These are phyloP conservation scores for Penicillium mononematosum DNA, from an alignment of 495 filamentous ascomycete genomes.

Conservation along the genomic window DNA sequence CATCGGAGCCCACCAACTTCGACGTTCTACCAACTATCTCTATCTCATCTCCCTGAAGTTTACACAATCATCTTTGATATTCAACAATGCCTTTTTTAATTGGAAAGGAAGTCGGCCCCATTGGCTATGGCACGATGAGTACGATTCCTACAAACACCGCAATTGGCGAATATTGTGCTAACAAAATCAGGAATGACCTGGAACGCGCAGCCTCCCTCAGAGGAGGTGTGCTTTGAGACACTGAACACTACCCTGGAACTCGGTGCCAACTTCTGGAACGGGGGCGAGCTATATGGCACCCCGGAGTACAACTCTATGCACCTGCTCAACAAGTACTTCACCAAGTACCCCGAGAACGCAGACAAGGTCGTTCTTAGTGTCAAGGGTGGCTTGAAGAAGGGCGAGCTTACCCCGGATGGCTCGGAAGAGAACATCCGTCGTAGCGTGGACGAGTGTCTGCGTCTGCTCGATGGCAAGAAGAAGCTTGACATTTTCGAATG, in stretches of 20 bases:
- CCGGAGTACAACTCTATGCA: constrained; percentile 63
- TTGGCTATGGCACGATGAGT: constrained; percentile 51
- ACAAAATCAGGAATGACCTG: constrained; percentile 65
- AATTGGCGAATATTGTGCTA: background rate
- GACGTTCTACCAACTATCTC: background rate
- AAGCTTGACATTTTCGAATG: constrained; percentile 79
- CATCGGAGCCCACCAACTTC: background rate
- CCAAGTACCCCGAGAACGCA: constrained; percentile 58
- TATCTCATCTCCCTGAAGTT: background rate
- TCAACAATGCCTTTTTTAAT: constrained; percentile 40
- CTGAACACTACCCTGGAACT: constrained; percentile 63
- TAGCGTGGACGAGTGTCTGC: constrained; percentile 63
- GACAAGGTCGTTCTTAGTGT: constrained; percentile 59
- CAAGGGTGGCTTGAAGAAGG: constrained; percentile 52
- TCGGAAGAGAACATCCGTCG: constrained; percentile 60
- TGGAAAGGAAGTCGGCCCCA: constrained; percentile 47
- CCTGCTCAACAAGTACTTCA: constrained; percentile 59
- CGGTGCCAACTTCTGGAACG: constrained; percentile 79
- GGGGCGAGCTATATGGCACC: constrained; percentile 75
- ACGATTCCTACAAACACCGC: constrained; percentile 6
- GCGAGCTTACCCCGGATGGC: constrained; percentile 49
- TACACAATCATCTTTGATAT: background rate
- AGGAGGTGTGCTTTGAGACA: constrained; percentile 64
- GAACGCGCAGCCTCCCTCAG: constrained; percentile 55
- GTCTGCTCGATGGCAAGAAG: constrained; percentile 67